Percentiles rank a stretch among this genome's conserved stretches.
These are phyloP conservation scores for Clonostachys rhizophaga DNA, from an alignment of 2,329 filamentous ascomycete genomes.

Conservation along the genomic window DNA sequence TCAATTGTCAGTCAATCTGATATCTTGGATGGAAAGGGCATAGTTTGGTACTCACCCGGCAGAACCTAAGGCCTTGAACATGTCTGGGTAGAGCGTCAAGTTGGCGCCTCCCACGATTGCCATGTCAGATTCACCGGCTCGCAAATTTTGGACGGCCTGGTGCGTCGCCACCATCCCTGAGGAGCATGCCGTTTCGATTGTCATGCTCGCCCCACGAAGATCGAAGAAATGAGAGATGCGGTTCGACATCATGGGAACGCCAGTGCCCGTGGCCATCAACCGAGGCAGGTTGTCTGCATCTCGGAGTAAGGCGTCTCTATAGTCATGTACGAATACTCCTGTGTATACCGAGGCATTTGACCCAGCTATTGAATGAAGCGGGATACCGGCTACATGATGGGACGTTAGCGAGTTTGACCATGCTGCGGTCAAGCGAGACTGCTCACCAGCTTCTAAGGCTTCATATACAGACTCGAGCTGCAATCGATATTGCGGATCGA, in stretches of 20 bases:
- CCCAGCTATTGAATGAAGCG: not conserved
- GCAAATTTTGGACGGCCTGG: constrained; percentile 38
- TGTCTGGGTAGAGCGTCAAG: constrained; percentile 2
- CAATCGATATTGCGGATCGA: constrained; percentile 16
- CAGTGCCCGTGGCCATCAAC: constrained; percentile 3
- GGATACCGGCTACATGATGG: constrained; percentile 1
- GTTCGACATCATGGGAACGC: constrained; percentile 40
- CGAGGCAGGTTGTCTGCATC: constrained; percentile 40
- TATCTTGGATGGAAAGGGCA: not conserved
- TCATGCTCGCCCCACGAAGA: constrained; percentile 44
- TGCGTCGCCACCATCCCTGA: constrained; percentile 42
- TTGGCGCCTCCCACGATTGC: constrained; percentile 12
- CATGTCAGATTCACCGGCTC: constrained; percentile 15
- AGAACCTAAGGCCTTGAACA: constrained; percentile 5
- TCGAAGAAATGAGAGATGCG: constrained; percentile 49
- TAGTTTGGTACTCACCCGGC: constrained; percentile 2
- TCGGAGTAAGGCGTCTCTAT: constrained; percentile 26
- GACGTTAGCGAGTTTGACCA: not conserved
- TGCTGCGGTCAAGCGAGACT: not conserved
- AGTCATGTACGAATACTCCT: constrained; percentile 4
- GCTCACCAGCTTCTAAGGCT: constrained; percentile 4
- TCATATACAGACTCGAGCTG: constrained; percentile 6
- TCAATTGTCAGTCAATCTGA: not conserved
- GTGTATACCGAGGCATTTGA: not conserved
- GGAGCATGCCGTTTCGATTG: constrained; percentile 45